A percentile compares a stretch with the other conserved stretches of the same genome.
Evolutionary conservation across 805 yeast genomes (phyloP).

Genomic region (Nakazawaea wickerhamii): DNA sequence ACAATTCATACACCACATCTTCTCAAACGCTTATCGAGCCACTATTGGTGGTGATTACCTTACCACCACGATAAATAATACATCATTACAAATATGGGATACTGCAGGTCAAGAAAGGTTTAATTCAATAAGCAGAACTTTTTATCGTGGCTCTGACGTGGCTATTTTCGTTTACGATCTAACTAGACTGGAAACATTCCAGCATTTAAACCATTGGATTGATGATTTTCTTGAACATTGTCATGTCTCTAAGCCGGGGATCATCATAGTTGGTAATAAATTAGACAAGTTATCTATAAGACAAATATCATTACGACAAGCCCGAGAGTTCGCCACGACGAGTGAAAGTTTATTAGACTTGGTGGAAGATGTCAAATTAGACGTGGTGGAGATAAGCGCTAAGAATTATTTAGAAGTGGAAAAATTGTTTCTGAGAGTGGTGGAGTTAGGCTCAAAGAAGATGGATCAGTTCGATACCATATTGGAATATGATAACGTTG

Average conservation of each 20-base stretch:
- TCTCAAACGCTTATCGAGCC: slow-evolving; percentile 51
- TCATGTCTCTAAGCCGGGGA: slow-evolving; percentile 40
- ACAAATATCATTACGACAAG: slow-evolving; percentile 26
- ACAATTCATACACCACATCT: slow-evolving; percentile 49
- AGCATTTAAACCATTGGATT: slow-evolving; percentile 41
- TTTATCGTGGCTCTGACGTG: slow-evolving; percentile 55
- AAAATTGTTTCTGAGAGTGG: slow-evolving; percentile 22
- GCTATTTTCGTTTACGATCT: slow-evolving; percentile 50
- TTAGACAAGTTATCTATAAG: slow-evolving; percentile 29
- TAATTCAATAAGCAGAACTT: slow-evolving; percentile 51
- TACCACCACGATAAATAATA: slow-evolving; percentile 31
- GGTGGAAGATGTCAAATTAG: slow-evolving; percentile 20
- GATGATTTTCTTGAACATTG: slow-evolving; percentile 42
- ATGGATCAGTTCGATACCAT: slow-evolving; percentile 16
- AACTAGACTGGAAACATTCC: slow-evolving; percentile 45
- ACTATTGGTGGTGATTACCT: slow-evolving; percentile 57
- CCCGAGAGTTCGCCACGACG: slow-evolving; percentile 22
- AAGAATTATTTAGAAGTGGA: slow-evolving; percentile 23
- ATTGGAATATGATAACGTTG: slow-evolving; percentile 21
- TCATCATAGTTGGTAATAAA: slow-evolving; percentile 51
- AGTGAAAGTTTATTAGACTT: slow-evolving; percentile 16
- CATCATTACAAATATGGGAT: slow-evolving; percentile 69
- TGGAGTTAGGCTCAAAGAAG: slow-evolving; percentile 20
- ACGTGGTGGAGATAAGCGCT: slow-evolving; percentile 25
- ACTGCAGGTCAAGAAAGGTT: slow-evolving; percentile 96